Percentiles rank a stretch among this genome's conserved stretches.
Conservation (phyloP, 2,329 filamentous ascomycete species). For the Hymenoscyphus repandus region DNA sequence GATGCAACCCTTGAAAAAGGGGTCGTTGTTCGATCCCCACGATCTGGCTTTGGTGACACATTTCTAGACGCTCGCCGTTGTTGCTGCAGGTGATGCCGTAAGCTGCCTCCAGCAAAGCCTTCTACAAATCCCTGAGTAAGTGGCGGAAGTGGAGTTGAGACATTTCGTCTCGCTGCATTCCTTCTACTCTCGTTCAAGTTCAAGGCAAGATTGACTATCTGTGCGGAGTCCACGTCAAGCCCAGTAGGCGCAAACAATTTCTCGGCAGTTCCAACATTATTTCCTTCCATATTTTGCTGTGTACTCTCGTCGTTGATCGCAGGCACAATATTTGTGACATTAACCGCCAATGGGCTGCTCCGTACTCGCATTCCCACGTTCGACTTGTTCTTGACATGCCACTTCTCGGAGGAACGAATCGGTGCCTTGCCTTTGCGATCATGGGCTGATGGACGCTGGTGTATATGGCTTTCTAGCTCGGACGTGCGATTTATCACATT, state of each 20-base stretch:
- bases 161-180: constrained; percentile 54
- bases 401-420: constrained; percentile 19
- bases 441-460: constrained; percentile 16
- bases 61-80: constrained; percentile 59
- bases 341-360: constrained; percentile 25
- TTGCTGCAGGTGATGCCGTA: constrained; percentile 67
- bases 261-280: not conserved
- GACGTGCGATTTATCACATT: not conserved
- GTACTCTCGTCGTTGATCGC: constrained; percentile 3
- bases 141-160: constrained; percentile 43
- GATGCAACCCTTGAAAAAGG: constrained; percentile 38
- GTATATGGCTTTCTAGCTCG: constrained; percentile 9
- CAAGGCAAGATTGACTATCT: constrained; percentile 90
- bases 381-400: constrained; percentile 21
- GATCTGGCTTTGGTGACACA: constrained; percentile 52
- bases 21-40: constrained; percentile 25
- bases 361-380: constrained; percentile 18
- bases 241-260: constrained; percentile 19
- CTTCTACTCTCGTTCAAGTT: constrained; percentile 78
- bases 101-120: constrained; percentile 49
- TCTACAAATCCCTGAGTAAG: constrained; percentile 36
- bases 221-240: constrained; percentile 70
- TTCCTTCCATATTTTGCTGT: constrained; percentile 7
- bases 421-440: constrained; percentile 25
- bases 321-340: constrained; percentile 17